Evolutionary conservation across 805 yeast species (phyloP).

Genomic region (Scheffersomyces coipomensis): DNA sequence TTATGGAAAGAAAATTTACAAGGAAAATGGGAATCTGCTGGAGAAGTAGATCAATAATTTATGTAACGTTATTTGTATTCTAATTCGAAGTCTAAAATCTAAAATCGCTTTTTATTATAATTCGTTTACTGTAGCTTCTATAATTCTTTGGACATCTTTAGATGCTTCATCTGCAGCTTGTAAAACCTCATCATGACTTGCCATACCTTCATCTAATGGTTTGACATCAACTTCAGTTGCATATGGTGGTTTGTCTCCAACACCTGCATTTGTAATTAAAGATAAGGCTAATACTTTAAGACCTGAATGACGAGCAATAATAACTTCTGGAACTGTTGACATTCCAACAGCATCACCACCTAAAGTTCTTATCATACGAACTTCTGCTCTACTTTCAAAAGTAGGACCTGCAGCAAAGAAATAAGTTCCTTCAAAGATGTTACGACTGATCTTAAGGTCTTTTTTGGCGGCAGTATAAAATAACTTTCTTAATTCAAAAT

Average conservation of each 20-base stretch:
- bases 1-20: constrained; percentile 93
- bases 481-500: constrained; percentile 61
- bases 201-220: constrained; percentile 69
- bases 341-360: constrained; percentile 97
- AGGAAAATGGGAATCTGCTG: constrained; percentile 98
- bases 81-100: no score
- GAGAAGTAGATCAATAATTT: constrained; percentile 78
- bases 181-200: constrained; percentile 89
- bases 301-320: constrained; percentile 87
- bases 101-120: constrained; percentile 16
- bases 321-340: constrained; percentile 97
- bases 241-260: constrained; percentile 65
- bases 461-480: constrained; percentile 55
- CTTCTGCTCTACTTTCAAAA: constrained; percentile 90
- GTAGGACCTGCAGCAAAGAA: constrained; percentile 90
- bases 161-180: constrained; percentile 82
- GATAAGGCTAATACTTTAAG: constrained; percentile 81
- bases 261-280: constrained; percentile 81
- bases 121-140: constrained; percentile 59
- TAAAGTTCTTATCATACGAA: constrained; percentile 60
- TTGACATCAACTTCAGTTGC: constrained; percentile 55
- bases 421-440: constrained; percentile 84
- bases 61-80: not conserved
- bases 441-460: constrained; percentile 48
- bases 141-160: constrained; percentile 68